These are phyloP conservation scores for Aspergillus leporis DNA, from an alignment of 495 filamentous ascomycete genomes.

Conservation along the genomic window DNA sequence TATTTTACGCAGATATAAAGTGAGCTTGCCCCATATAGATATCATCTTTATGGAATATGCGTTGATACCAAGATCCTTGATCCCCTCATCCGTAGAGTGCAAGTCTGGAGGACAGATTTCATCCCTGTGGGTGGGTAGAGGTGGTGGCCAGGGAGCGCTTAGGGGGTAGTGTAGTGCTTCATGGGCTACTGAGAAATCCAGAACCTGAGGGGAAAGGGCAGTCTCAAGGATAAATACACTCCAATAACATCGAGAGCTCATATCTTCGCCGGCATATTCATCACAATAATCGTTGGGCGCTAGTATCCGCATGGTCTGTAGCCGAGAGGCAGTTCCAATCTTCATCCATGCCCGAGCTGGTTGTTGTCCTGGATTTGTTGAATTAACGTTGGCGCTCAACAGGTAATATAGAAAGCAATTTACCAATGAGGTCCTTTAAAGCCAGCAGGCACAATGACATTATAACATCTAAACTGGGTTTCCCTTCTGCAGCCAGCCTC, in stretches of 20 bases:
- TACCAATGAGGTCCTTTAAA: conserved; percentile 9
- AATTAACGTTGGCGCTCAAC: background rate
- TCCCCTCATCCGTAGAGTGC: background rate
- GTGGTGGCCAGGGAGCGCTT: conserved; percentile 5
- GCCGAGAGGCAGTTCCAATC: conserved; percentile 10
- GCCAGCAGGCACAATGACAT: conserved; percentile 12
- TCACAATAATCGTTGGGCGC: background rate
- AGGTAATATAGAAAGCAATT: background rate
- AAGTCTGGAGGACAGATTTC: background rate
- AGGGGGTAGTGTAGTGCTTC: background rate
- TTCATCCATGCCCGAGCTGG: conserved; percentile 12
- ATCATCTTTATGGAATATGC: conserved; percentile 11
- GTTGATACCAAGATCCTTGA: conserved; percentile 10
- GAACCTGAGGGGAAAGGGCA: background rate
- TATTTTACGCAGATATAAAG: background rate
- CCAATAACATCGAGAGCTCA: conserved; percentile 11
- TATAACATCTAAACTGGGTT: background rate
- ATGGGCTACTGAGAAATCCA: background rate
- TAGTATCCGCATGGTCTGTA: background rate
- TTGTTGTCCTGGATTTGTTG: background rate
- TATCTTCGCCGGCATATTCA: background rate
- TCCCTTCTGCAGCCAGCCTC: conserved; percentile 7
- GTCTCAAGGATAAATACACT: conserved; percentile 14
- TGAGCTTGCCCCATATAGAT: conserved; percentile 6
- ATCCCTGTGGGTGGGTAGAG: background rate